phyloP scores from a whole-genome alignment of 2,329 filamentous ascomycete species.

The Rhinocladiella mackenziei region DNA sequence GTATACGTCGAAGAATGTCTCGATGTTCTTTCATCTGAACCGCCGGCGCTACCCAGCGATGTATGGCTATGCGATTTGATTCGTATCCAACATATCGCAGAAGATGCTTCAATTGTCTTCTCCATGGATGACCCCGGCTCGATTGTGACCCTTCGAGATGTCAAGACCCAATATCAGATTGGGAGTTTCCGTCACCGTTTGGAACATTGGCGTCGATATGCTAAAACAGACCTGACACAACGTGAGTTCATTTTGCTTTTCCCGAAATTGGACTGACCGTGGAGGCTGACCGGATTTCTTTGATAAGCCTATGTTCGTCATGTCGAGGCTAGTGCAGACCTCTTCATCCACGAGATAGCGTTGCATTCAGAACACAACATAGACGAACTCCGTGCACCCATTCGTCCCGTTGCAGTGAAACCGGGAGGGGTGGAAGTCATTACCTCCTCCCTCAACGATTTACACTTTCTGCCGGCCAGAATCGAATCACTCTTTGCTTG shows the following conservation, averaged over 20 bases:
- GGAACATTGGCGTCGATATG: constrained; percentile 55
- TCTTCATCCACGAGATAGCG: constrained; percentile 72
- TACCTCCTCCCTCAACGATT: constrained; percentile 15
- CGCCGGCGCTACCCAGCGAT: constrained; percentile 54
- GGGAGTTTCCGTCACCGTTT: constrained; percentile 62
- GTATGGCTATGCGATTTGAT: constrained; percentile 55
- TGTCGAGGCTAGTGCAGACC: constrained; percentile 59
- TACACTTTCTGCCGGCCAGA: constrained; percentile 49
- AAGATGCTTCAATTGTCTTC: constrained; percentile 65
- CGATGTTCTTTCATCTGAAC: constrained; percentile 52
- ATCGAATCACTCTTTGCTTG: constrained; percentile 65
- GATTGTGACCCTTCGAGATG: constrained; percentile 53
- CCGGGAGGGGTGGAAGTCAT: constrained; percentile 50
- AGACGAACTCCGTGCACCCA: constrained; percentile 39
- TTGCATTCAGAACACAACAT: constrained; percentile 60
- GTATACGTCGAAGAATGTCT: constrained; percentile 61
- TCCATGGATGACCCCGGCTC: constrained; percentile 60
- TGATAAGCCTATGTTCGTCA: constrained; percentile 46
- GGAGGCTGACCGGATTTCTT: neutral
- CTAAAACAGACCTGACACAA: constrained; percentile 47
- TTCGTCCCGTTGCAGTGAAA: constrained; percentile 55
- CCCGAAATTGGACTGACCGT: too few relatives aligned
- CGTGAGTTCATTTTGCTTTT: constrained; percentile 42
- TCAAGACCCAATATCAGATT: constrained; percentile 60
- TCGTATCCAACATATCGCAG: constrained; percentile 60